Evolutionary conservation across 1,139 yeast genomes (phyloP).

Genomic region (Candida sp.): DNA sequence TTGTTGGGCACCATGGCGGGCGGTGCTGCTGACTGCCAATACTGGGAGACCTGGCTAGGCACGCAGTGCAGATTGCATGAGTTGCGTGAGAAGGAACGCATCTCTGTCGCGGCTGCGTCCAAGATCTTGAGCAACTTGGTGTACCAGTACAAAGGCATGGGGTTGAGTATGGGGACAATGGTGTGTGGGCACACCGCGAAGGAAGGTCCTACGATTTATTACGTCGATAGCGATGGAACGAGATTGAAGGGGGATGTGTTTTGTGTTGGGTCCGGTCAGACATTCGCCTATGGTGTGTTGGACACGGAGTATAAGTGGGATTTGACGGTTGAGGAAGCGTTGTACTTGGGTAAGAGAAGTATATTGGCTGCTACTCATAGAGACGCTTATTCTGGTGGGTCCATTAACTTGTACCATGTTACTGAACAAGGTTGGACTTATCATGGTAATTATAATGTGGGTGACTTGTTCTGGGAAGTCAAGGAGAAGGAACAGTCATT

Average conservation of each 20-base stretch:
- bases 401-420: slow-evolving; percentile 90
- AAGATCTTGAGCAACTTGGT: slow-evolving; percentile 91
- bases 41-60: slow-evolving; percentile 99
- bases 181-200: slow-evolving; percentile 95
- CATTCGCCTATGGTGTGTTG: slow-evolving; percentile 99
- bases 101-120: slow-evolving; percentile 96
- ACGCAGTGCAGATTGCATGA: slow-evolving; percentile 96
- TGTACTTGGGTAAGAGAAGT: slow-evolving; percentile 92
- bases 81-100: slow-evolving; percentile 91
- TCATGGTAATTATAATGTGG: slow-evolving; percentile 96
- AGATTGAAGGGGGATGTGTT: slow-evolving; percentile 93
- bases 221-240: slow-evolving; percentile 98
- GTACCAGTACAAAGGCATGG: slow-evolving; percentile 96
- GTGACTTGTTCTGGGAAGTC: slow-evolving; percentile 90
- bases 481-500: slow-evolving; percentile 90
- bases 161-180: slow-evolving; percentile 99
- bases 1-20: slow-evolving; percentile 99
- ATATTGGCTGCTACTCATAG: slow-evolving; percentile 98
- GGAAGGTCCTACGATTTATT: slow-evolving; percentile 95
- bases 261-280: slow-evolving; percentile 99
- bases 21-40: slow-evolving; percentile 99
- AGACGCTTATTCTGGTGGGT: slow-evolving; percentile 99
- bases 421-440: slow-evolving; percentile 94
- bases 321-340: slow-evolving; percentile 87
- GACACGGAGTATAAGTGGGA: slow-evolving; percentile 95